Evolutionary conservation across 2,329 filamentous ascomycete species (phyloP), one percentile per base, ranked within the genome.

Genomic region (Grosmannia penicillata): DNA sequence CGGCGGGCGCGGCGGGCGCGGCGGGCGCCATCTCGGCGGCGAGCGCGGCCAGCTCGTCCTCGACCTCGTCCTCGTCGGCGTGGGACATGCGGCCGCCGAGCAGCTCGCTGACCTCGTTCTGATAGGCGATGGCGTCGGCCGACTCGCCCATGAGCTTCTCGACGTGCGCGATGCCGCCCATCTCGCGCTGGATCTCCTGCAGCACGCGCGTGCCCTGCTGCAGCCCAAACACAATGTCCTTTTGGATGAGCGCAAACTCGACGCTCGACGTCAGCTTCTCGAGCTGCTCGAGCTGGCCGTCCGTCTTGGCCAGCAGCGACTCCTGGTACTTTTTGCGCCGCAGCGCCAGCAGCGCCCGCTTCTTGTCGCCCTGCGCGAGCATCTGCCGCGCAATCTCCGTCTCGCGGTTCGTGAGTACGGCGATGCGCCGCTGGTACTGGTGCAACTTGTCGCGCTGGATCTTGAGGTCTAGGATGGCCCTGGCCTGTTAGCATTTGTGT

Each of bases 291-390:
- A 98, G 73, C 62, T 96, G 89, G 40, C 76, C 75, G 60, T 98
- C 89, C 11, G 89, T 95, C 64, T 93, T 89, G 43, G 73, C 68
- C 11, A 96, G 70, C 18, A 96, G 70, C 21, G 82, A 79, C 57
- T 96, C 83, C 57, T 98, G 91, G 66, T 94, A 96, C 58, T 96
- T 98, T 63, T 95, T 95, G 49, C 87, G 75, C 41, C 91, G 80
- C 43, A 98, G 70, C 1, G 91, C 91, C 24, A 96, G 71, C 18
- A 95, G 71, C 1, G 91, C 91, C 45, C 78, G 77, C 48, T 72
- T 64, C 60, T 85, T 87, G 62, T 95, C 82, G 51, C 82, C 79
- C 43, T 74, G 70, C 15, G 77, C 75, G 17, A 96, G 70, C 62
- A 93, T 87, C 63, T 84, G 72, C 48, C 75, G 77, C 18, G 91